These are phyloP conservation scores for Aspergillus homomorphus DNA, from an alignment of 495 filamentous ascomycete species.

Conservation along the genomic window DNA sequence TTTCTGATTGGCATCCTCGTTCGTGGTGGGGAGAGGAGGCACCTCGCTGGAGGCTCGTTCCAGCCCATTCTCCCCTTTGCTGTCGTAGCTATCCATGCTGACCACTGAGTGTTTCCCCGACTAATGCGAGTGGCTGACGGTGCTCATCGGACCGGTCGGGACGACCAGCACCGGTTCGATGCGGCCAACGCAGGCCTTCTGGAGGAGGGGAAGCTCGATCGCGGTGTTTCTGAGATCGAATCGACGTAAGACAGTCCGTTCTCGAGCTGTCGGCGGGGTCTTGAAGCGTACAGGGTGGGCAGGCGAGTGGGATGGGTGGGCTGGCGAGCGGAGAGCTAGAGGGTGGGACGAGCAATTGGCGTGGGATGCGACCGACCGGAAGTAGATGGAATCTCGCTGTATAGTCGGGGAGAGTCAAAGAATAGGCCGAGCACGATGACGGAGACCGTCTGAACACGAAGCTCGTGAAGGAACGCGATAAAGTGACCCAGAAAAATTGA, in stretches of 20 bases:
- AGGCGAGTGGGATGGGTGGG: not conserved
- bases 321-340: not conserved
- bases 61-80: not conserved
- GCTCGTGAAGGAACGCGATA: not conserved
- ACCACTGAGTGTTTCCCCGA: not conserved
- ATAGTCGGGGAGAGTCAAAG: not conserved
- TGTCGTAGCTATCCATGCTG: not conserved
- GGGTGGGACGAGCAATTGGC: not conserved
- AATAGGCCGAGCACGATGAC: not conserved
- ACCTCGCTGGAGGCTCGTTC: not conserved
- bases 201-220: not conserved
- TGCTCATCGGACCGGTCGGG: not conserved
- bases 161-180: not conserved
- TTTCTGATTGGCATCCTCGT: constrained; percentile 18
- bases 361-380: not conserved
- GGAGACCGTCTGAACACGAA: not conserved
- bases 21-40: not conserved
- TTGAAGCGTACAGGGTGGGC: not conserved
- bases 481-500: not conserved
- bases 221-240: not conserved
- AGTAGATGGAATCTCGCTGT: not conserved
- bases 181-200: constrained; percentile 3
- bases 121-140: not conserved
- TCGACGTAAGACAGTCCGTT: not conserved
- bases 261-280: not conserved